These are phyloP conservation scores for Lactarius psammicola DNA, from an alignment of 768 basidiomycete genomes.

Conservation along the genomic window DNA sequence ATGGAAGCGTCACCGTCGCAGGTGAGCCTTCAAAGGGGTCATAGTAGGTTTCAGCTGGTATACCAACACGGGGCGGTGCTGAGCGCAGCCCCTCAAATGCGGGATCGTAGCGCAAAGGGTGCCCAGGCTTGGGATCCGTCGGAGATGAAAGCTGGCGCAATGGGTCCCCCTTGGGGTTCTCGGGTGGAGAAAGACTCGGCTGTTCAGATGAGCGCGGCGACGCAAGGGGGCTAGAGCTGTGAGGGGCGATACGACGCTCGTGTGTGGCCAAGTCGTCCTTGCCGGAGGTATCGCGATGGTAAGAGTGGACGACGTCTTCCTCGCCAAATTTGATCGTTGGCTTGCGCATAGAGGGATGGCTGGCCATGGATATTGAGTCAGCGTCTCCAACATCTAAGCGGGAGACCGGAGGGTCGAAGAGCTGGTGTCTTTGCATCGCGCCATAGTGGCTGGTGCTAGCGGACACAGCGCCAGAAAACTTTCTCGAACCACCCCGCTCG, in stretches of 20 bases:
- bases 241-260: constrained; percentile 40
- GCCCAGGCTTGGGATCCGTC: neutral
- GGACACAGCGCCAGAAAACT: constrained; percentile 17
- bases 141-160: neutral
- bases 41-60: neutral
- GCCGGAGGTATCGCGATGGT: constrained; percentile 51
- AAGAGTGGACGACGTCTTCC: constrained; percentile 73
- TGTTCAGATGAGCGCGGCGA: neutral
- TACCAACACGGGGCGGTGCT: constrained; percentile 21
- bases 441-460: constrained; percentile 20
- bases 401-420: constrained; percentile 88
- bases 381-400: constrained; percentile 35
- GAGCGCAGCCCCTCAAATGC: constrained; percentile 7
- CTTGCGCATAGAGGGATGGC: constrained; percentile 34
- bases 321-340: constrained; percentile 77
- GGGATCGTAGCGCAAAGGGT: neutral
- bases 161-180: neutral
- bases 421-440: constrained; percentile 73
- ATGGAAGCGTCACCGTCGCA: constrained; percentile 8
- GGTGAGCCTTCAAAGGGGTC: constrained; percentile 24
- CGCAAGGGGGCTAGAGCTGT: constrained; percentile 10
- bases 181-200: neutral
- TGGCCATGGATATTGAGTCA: constrained; percentile 41
- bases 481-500: constrained; percentile 48
- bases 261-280: constrained; percentile 43